Evolutionary conservation across 129 eudicot species (phyloP).

Genomic region (Deinandra increscens): DNA sequence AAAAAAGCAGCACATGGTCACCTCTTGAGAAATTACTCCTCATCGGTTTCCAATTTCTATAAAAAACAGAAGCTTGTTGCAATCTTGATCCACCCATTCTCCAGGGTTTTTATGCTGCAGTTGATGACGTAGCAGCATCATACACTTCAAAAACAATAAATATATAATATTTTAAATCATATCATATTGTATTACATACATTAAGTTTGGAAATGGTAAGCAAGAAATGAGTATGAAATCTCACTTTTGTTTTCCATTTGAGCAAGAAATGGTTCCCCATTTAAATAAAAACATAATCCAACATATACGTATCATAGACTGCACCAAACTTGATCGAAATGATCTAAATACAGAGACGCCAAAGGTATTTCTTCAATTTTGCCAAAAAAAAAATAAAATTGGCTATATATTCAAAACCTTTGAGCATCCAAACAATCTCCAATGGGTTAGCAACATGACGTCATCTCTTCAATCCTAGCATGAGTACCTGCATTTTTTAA

Average conservation of each 20-base stretch:
- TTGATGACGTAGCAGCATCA: conserved; percentile 85
- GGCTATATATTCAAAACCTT: too few relatives aligned
- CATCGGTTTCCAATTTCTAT: conserved; percentile 78
- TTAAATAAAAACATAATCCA: too few relatives aligned
- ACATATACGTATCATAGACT: too few relatives aligned
- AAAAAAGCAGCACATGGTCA: conserved; percentile 9
- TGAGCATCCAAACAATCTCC: too few relatives aligned
- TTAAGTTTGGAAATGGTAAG: background rate
- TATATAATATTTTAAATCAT: background rate
- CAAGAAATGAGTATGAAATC: conserved; percentile 20
- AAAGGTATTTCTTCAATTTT: too few relatives aligned
- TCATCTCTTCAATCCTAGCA: too few relatives aligned
- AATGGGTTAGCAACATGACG: too few relatives aligned
- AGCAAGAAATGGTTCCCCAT: too few relatives aligned
- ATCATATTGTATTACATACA: background rate
- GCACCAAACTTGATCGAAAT: too few relatives aligned
- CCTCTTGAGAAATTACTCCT: conserved; percentile 32
- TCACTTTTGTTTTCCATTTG: conserved; percentile 81
- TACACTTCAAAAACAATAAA: conserved; percentile 53
- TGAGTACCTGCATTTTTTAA: too few relatives aligned
- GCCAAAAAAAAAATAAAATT: too few relatives aligned
- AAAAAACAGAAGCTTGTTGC: conserved; percentile 67
- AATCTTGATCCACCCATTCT: conserved; percentile 85
- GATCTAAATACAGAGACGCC: too few relatives aligned
- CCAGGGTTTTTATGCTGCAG: conserved; percentile 77